These are phyloP conservation scores for Dictyostelium citrinum DNA, from an alignment of 78 protist genomes.

Conservation along the genomic window DNA sequence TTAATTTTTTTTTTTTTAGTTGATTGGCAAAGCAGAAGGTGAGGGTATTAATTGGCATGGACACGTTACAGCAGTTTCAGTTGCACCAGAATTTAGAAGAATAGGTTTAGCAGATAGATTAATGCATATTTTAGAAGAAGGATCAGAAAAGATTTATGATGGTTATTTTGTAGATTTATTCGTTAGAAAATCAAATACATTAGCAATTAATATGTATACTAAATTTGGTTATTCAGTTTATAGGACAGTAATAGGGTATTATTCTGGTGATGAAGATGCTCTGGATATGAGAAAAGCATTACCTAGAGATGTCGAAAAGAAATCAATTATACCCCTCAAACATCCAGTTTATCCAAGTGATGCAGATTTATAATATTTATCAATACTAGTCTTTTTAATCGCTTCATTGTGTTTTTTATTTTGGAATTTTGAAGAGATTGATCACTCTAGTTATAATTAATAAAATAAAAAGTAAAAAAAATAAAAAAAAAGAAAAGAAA, in stretches of 20 bases:
- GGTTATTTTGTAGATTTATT: conserved; percentile 97
- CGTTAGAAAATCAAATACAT: conserved; percentile 93
- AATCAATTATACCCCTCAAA: conserved; percentile 85
- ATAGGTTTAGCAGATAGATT: conserved; percentile 88
- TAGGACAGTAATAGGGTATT: conserved; percentile 92
- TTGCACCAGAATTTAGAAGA: conserved; percentile 95
- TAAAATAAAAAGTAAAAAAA: background rate
- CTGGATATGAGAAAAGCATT: conserved; percentile 89
- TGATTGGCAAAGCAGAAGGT: conserved; percentile 95
- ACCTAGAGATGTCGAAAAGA: conserved; percentile 89
- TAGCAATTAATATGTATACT: conserved; percentile 94
- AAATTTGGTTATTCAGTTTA: conserved; percentile 93
- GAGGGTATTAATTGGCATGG: conserved; percentile 95
- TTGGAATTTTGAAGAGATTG: background rate
- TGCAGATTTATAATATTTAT: conserved; percentile 21
- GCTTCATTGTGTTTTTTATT: background rate
- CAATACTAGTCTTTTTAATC: background rate
- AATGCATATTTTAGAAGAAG: conserved; percentile 93
- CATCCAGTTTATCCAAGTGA: conserved; percentile 77
- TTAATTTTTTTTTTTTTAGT: background rate
- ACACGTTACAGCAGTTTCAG: conserved; percentile 98
- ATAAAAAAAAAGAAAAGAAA: background rate
- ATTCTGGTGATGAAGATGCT: conserved; percentile 95
- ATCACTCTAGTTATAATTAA: background rate
- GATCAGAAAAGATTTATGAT: conserved; percentile 86